These are phyloP conservation scores for Salix caprea DNA, from an alignment of 345 rosid species.

Conservation along the genomic window DNA sequence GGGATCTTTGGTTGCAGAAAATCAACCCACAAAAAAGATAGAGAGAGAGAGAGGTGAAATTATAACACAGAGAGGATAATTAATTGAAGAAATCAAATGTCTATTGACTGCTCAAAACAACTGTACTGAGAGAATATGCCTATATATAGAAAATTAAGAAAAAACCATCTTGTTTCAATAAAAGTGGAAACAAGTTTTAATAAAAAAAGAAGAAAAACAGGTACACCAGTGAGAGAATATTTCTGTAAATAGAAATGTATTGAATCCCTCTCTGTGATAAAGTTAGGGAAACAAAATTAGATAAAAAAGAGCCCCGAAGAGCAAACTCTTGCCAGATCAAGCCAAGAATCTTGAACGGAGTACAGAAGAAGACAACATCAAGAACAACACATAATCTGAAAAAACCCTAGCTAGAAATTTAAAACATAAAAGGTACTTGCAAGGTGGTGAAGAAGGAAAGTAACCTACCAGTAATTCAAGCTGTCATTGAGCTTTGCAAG, in stretches of 20 bases:
- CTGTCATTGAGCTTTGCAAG: neutral
- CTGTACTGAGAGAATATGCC: neutral
- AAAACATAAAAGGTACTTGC: neutral
- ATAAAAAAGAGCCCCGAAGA: too few relatives aligned
- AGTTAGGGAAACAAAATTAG: neutral
- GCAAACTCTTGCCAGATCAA: neutral
- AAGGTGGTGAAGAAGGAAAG: neutral
- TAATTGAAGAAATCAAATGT: neutral
- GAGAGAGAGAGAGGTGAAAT: neutral
- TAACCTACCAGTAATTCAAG: neutral
- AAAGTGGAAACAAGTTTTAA: neutral
- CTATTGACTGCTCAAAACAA: neutral
- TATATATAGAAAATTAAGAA: too few relatives aligned
- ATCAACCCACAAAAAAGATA: neutral
- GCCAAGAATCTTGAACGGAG: conserved; percentile 1
- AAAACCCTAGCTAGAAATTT: neutral
- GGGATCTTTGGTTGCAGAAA: neutral
- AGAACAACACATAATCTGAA: neutral
- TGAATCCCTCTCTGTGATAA: neutral
- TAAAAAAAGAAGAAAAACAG: neutral
- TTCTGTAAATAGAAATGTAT: conserved; percentile 4
- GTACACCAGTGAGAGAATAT: neutral
- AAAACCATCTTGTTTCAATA: neutral
- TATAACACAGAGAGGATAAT: neutral
- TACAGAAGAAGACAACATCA: neutral